Base-by-base conservation (phyloP, 2,329 filamentous ascomycete species). In the Teratosphaeria nubilosa region DNA sequence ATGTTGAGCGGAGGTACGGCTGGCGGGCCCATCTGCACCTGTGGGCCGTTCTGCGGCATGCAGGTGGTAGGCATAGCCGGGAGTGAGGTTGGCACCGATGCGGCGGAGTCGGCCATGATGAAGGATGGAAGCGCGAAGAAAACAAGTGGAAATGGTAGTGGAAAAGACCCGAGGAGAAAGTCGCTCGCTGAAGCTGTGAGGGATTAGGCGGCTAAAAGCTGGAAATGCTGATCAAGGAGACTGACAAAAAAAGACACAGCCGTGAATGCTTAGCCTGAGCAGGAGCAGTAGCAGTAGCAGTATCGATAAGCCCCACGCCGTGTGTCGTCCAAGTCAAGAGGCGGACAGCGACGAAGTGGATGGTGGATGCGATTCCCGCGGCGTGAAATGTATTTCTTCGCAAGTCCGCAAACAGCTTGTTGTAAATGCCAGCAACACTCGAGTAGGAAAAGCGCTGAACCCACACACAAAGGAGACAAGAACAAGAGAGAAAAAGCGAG, bases 1-100 rank as follows among this genome's bases (percentile, higher is more conserved):
- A 97, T 97, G 73, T 87, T 85, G 65, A 88, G 88, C 62, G 91
- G 91, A 58, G 92, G 91, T 59, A 90, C 24, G 22, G 53, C 45
- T 88, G 87, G 41, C 41, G 41, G 41, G 5, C 41, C 41, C 41
- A 96, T 91, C 74, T 94, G 88, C 65, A 81, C 75, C 76, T 90
- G 87, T 66, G 82, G 81, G 71, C 84, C 85, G 71, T 90, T 88
- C 74, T 91, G 86, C 65, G 86, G 86, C 70, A 85, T 86, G 66
- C 84, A 79, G 67, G 86, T 82, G 61, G 82, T 76, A 73, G 86
- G 82, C 63, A 86, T 85, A 62, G 84, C 83, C 56, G 88, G 86
- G 66, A 91, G 83, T 74, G 87, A 83, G 62, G 83, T 78, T 65
- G 82, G 82, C 60, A 82, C 78, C 66, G 82, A 75, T 67, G 80